A percentile compares a stretch with the other conserved stretches of the same genome.
Conservation (phyloP, 2,329 filamentous ascomycete species). For the Alternaria dauci region DNA sequence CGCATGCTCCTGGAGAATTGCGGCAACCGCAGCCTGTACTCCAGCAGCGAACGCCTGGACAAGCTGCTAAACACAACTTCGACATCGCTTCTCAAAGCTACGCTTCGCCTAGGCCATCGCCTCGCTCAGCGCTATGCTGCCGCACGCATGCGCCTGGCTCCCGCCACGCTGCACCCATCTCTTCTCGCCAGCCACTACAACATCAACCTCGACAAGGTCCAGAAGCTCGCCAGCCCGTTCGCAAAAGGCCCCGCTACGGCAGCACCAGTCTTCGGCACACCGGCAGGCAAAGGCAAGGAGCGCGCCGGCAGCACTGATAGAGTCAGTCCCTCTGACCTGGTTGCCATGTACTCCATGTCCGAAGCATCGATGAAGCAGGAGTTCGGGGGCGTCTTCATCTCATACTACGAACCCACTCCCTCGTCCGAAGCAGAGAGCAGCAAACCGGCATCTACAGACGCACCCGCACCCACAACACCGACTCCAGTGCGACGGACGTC, state of each 20-base stretch:
- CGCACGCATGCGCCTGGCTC: constrained; percentile 76
- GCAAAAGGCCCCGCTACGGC: constrained; percentile 68
- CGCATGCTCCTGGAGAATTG: constrained; percentile 90
- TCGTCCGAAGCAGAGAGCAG: constrained; percentile 33
- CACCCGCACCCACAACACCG: constrained; percentile 73
- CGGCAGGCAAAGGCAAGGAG: constrained; percentile 75
- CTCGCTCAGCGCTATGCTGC: constrained; percentile 93
- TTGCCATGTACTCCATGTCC: constrained; percentile 68
- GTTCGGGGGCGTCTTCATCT: constrained; percentile 81
- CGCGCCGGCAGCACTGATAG: constrained; percentile 46
- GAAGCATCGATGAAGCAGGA: constrained; percentile 68
- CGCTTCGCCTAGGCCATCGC: constrained; percentile 82
- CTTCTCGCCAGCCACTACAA: constrained; percentile 85
- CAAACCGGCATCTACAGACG: constrained; percentile 40
- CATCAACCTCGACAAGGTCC: constrained; percentile 77
- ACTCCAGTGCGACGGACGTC: constrained; percentile 77
- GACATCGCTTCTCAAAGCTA: constrained; percentile 76
- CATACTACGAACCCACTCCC: constrained; percentile 72
- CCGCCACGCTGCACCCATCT: constrained; percentile 73
- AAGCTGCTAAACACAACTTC: constrained; percentile 89
- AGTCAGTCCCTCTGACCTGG: constrained; percentile 69
- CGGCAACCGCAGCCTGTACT: constrained; percentile 95
- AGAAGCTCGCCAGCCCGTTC: constrained; percentile 84
- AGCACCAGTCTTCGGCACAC: constrained; percentile 60
- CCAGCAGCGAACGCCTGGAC: constrained; percentile 88